Base-by-base conservation (phyloP, 2,329 filamentous ascomycete genomes). In the Pleomassaria siparia region DNA sequence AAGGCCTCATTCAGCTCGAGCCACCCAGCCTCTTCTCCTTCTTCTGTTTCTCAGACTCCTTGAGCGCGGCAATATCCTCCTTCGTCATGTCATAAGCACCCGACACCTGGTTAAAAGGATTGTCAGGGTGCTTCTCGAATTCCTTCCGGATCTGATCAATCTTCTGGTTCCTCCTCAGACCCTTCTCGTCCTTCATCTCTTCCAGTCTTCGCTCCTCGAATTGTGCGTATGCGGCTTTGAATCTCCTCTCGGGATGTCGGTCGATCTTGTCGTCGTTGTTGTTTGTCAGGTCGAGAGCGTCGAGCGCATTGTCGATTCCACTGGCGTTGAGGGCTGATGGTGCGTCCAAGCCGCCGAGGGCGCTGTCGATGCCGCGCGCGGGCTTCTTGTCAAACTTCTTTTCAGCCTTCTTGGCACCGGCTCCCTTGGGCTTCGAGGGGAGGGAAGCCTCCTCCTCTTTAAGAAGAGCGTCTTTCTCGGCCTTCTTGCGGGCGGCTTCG, bases 111-210 rank as follows among this genome's bases (percentile, higher is more conserved):
- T 96, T 96, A 75, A 95, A 94, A 12, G 94, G 94, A 71, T 99
- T 99, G 62, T 97, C 92, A 1, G 89, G 86, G 64, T 88, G 88
- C 78, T 90, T 95, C 72, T 95, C 88, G 71, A 97, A 99, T 75
- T 97, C 94, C 78, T 95, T 95, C 53, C 82, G 75, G 58, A 95
- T 88, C 65, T 86, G 80, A 54, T 92, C 88, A 63, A 91, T 85
- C 72, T 88, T 87, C 80, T 96, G 91, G 60, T 95, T 83, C 59
- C 88, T 78, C 47, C 91, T 79, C 66, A 97, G 72, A 0, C 89
- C 90, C 47, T 87, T 88, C 70, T 96, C 91, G 45, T 82, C 76
- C 66, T 92, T 88, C 81, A 96, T 89, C 79, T 97, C 91, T 2
- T 83, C 80, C 58, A 96, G 74, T 47, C 92, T 78, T 21, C 87